Evolutionary conservation across 2,329 filamentous ascomycete genomes (phyloP).

Genomic region (Akanthomyces dipterigenus): DNA sequence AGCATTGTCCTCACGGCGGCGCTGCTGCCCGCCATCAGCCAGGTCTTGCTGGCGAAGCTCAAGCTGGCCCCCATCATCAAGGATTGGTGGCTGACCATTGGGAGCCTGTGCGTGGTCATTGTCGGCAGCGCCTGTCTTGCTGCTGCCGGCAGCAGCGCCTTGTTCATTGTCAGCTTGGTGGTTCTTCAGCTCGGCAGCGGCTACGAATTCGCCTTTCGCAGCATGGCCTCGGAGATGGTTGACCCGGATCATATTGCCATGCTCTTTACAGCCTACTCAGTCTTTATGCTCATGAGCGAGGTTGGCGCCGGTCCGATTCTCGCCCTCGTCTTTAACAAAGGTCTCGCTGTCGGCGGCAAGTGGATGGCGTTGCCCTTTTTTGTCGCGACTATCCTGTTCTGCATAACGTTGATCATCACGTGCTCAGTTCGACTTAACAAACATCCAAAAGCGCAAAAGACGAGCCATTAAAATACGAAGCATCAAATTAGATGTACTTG

Average conservation of each 20-base stretch:
- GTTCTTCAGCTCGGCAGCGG: conserved; percentile 1
- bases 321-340: not conserved
- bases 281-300: not conserved
- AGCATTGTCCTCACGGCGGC: not conserved
- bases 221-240: conserved; percentile 5
- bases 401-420: not conserved
- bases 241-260: conserved; percentile 2
- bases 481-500: too few species aligned
- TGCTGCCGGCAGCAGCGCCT: not conserved
- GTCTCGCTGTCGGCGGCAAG: not conserved
- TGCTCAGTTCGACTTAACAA: not conserved
- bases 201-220: conserved; percentile 1
- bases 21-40: not conserved
- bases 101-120: not conserved
- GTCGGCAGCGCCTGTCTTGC: not conserved
- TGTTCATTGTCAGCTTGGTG: conserved; percentile 1
- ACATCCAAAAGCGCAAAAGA: not conserved
- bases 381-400: not conserved
- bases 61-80: not conserved
- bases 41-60: not conserved
- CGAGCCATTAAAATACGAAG: not conserved
- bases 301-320: not conserved
- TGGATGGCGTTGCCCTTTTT: conserved; percentile 8
- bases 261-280: not conserved
- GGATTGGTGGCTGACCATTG: conserved; percentile 4